Base-by-base conservation (phyloP, 371 early-diverging fungal species). In the Synchytrium microbalum region DNA sequence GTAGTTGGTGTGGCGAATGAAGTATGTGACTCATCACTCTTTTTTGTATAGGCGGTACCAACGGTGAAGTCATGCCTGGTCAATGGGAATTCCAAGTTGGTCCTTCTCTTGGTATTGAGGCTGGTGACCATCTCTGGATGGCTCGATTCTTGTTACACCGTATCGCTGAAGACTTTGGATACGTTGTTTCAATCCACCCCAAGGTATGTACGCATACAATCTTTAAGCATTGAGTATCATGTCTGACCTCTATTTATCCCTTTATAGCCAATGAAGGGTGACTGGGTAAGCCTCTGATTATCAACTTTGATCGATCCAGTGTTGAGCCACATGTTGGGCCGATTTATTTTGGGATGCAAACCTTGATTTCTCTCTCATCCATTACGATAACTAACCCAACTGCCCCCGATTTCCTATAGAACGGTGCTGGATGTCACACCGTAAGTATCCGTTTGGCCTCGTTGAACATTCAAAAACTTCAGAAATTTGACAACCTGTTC, bases 71-170 rank as follows among this genome's bases (percentile, higher is more conserved):
- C 8, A 80, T 82, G 68, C 82, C 84, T 52, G 80, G 76, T 32
- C 84, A 84, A 71, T 82, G 79, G 67, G 84, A 84, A 65, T 84
- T 66, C 68, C 84, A 84, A 67, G 80, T 84, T 5, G 84, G 84
- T 59, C 84, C 84, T 26, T 82, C 82, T 64, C 75, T 76, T 71
- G 84, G 84, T 61, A 77, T 84, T 57, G 69, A 67, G 2, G 75
- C 78, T 75, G 79, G 79, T 30, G 83, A 84, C 71, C 62, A 33
- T 60, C 19, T 84, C 25, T 84, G 84, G 84, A 71, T 76, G 16
- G 72, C 84, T 56, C 77, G 84, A 25, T 84, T 76, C 64, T 67
- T 84, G 23, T 67, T 84, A 13, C 75, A 81, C 54, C 80, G 84
- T 29, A 77, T 82, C 23, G 69, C 84, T 24, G 84, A 84, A 72